Base-by-base conservation (phyloP, 768 basidiomycete species). In the Mycena indigotica region DNA sequence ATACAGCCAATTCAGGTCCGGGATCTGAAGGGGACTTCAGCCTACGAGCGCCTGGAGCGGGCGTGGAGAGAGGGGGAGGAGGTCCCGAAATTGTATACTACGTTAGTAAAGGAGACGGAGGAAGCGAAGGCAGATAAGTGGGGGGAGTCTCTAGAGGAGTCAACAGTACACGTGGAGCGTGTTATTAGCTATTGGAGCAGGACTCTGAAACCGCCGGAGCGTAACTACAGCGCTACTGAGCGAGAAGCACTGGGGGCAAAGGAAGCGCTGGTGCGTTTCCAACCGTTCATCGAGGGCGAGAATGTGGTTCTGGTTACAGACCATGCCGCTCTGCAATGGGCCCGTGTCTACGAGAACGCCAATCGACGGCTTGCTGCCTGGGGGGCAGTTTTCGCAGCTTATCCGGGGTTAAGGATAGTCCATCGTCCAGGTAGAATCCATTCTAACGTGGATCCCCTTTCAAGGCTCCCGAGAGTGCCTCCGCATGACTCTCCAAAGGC, bases 341-440 rank as follows among this genome's bases (percentile, higher is more conserved):
- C 41, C 4, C 52, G 26, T 21, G 48, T 46, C 3, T 62, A 50
- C 35, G 45, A 62, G 46, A 62, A 62, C 30, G 24, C 50, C 13
- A 62, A 62, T 30, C 57, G 53, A 13, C 38, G 69, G 13, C 49
- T 73, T 13, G 49, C 56, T 2, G 52, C 65, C 0, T 73, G 66
- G 71, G 68, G 69, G 51, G 46, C 66, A 17, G 58, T 71, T 21
- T 69, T 68, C 50, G 41, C 61, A 1, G 68, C 72, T 12, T 72
- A 65, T 13, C 71, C 64, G 1, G 40, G 50, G 8, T 40, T 72
- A 23, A 50, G 62, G 26, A 70, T 72, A 10, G 51, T 69, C 8
- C 71, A 72, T 40, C 39, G 70, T 8, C 53, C 71, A 4, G 70
- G 71, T 2, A n/a, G 64, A n/a, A n/a, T n/a, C n/a, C n/a, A n/a